These are phyloP conservation scores for Capsicum rhomboideum DNA, from an alignment of 257 asterid species.

Conservation along the genomic window DNA sequence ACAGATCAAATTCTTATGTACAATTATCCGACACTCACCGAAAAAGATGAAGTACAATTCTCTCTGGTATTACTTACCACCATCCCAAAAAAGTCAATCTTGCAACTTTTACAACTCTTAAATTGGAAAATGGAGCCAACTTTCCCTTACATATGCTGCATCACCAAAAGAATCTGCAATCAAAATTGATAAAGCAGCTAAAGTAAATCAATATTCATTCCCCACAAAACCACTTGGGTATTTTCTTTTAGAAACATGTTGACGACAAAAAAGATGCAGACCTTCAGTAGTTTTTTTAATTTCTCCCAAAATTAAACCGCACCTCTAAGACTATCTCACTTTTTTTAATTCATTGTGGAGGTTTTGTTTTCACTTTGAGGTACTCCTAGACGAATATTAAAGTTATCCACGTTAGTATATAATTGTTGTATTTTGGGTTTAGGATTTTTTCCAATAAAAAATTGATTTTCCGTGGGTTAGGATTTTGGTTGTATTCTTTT, in stretches of 20 bases:
- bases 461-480: no score
- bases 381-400: no score
- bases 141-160: not conserved
- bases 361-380: no score
- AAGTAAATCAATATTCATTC: not conserved
- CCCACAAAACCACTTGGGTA: not conserved
- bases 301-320: no score
- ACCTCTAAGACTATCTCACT: no score
- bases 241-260: not conserved
- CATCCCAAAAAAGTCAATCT: not conserved
- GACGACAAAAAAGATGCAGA: not conserved
- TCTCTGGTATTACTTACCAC: not conserved
- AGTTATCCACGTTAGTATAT: no score
- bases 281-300: slow-evolving; percentile 22
- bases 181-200: not conserved
- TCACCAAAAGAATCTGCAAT: not conserved
- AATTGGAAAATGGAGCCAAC: not conserved
- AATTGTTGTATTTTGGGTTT: no score
- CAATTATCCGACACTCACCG: no score
- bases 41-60: not conserved
- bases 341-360: no score
- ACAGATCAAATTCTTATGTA: no score
- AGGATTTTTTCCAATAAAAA: no score
- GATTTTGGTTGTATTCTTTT: no score
- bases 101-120: not conserved